phyloP scores from a whole-genome alignment of 75 land plant genomes.

The Cryptomeria japonica region DNA sequence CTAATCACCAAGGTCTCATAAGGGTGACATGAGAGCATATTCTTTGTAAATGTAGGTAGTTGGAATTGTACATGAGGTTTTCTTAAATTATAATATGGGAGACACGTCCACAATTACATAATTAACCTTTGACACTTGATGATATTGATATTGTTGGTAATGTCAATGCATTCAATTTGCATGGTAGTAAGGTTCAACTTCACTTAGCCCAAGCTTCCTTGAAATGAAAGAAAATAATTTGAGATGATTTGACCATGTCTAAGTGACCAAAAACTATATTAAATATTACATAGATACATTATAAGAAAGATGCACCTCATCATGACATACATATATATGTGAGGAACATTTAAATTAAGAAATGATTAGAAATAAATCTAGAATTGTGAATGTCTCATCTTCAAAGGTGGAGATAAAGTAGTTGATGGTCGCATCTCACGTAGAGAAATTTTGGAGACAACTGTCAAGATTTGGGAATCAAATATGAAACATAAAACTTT shows the following conservation, averaged over 20 bases:
- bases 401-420: slow-evolving; percentile 28
- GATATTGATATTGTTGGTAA: slow-evolving; percentile 23
- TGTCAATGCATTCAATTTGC: slow-evolving; percentile 18
- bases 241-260: neutral
- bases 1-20: no score
- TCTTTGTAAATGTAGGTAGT: slow-evolving; percentile 23
- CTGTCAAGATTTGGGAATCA: slow-evolving; percentile 20
- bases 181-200: neutral
- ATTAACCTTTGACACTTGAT: slow-evolving; percentile 14
- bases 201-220: slow-evolving; percentile 9
- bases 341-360: no score
- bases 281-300: no score
- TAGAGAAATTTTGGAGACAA: slow-evolving; percentile 16
- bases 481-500: slow-evolving; percentile 55
- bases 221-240: slow-evolving; percentile 20
- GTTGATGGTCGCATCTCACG: slow-evolving; percentile 21
- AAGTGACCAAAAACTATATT: neutral
- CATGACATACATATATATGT: no score
- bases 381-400: slow-evolving; percentile 22
- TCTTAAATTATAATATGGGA: slow-evolving; percentile 49
- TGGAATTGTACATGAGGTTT: slow-evolving; percentile 36
- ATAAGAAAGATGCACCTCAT: no score
- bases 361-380: neutral
- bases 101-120: slow-evolving; percentile 38
- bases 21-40: no score